Percentiles rank a stretch among this genome's conserved stretches.
These are phyloP conservation scores for Chytriomyces sp. DNA, from an alignment of 192 early-diverging fungal genomes.

Conservation along the genomic window DNA sequence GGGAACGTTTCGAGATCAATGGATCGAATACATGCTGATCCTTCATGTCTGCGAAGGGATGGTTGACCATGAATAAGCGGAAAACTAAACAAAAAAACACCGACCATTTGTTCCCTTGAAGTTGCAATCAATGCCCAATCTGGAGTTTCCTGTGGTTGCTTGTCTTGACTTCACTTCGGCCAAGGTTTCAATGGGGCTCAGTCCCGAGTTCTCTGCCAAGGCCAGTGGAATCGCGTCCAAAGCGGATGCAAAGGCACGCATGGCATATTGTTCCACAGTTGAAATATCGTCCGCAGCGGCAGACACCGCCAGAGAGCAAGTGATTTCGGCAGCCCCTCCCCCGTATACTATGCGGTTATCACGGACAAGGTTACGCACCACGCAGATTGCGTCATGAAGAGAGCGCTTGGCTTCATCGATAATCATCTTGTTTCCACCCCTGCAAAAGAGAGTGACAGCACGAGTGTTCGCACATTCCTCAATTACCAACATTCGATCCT, in stretches of 20 bases:
- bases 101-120: constrained; percentile 81
- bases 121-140: constrained; percentile 97
- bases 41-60: constrained; percentile 78
- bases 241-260: constrained; percentile 96
- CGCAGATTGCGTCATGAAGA: constrained; percentile 98
- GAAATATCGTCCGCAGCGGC: constrained; percentile 88
- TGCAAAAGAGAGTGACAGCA: constrained; percentile 95
- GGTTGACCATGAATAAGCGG: not conserved
- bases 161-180: constrained; percentile 95
- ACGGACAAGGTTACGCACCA: constrained; percentile 93
- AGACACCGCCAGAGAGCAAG: constrained; percentile 90
- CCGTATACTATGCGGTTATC: constrained; percentile 99
- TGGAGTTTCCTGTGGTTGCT: constrained; percentile 78
- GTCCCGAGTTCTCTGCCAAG: constrained; percentile 96
- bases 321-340: constrained; percentile 97
- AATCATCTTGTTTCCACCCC: constrained; percentile 99
- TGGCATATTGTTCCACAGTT: constrained; percentile 98
- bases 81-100: not conserved
- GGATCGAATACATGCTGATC: constrained; percentile 99
- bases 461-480: constrained; percentile 99
- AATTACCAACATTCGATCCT: constrained; percentile 99
- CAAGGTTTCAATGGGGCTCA: constrained; percentile 95
- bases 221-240: constrained; percentile 92
- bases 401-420: constrained; percentile 99
- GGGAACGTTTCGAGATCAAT: constrained; percentile 98